These are phyloP conservation scores for Sambucus nigra DNA, from an alignment of 129 eudicot species.

Conservation along the genomic window DNA sequence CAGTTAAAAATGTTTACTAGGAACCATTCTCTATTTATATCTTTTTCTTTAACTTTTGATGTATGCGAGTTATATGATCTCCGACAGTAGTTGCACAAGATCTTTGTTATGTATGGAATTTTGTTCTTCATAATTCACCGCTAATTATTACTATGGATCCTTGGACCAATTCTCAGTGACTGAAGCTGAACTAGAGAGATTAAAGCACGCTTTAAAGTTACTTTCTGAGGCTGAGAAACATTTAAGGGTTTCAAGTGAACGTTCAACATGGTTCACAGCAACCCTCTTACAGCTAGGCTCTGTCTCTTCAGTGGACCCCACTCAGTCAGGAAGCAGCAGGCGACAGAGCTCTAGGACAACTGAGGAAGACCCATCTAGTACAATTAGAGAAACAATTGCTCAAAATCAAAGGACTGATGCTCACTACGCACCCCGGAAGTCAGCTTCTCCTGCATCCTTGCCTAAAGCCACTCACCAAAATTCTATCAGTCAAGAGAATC, in stretches of 20 bases:
- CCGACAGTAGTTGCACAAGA: not conserved
- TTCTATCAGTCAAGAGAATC: conserved; percentile 31
- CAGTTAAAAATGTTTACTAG: no score
- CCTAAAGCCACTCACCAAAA: conserved; percentile 20
- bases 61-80: not conserved
- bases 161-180: conserved; percentile 39
- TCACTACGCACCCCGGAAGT: conserved; percentile 30
- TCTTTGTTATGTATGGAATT: not conserved
- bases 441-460: conserved; percentile 44
- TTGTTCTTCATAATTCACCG: conserved; percentile 1
- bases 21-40: no score
- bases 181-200: conserved; percentile 63
- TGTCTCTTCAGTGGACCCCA: conserved; percentile 49
- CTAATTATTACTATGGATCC: conserved; percentile 1
- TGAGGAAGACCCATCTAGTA: conserved; percentile 59
- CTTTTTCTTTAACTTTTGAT: not conserved
- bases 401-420: conserved; percentile 40
- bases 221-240: conserved; percentile 96
- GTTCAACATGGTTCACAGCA: conserved; percentile 97
- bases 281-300: conserved; percentile 87
- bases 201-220: conserved; percentile 74
- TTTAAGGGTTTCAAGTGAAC: conserved; percentile 77
- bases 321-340: conserved; percentile 72
- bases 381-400: conserved; percentile 40
- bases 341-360: conserved; percentile 69